Base-by-base conservation (phyloP, 306 rosid genomes). In the Canavalia gladiata region DNA sequence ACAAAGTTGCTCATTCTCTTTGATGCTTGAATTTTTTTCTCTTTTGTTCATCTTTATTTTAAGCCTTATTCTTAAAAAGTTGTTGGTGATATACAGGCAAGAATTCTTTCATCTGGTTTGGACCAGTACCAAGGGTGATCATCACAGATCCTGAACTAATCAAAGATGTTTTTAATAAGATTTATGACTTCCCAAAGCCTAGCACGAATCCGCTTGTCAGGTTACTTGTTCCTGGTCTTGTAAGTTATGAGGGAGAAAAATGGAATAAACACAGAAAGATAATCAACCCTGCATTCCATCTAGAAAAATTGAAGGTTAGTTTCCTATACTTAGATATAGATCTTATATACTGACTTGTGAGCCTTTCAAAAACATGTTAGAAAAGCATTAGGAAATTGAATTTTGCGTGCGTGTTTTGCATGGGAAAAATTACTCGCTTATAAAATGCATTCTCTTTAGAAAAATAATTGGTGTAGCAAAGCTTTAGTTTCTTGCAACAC, bases 111-210 rank as follows among this genome's bases (percentile, higher is more conserved):
- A 28, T 71, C 0, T 80, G 78, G 84, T 49, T 59, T 37, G 84
- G 84, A 71, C 51, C 84, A 49, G 29, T 0, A 8, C 84, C 84
- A 35, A 79, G 71, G 51, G 77, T 79, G 62, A 79, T 6, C 12
- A 5, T 79, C 7, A 31, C 45, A 6, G 70, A 79, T 43, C 83
- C 83, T 1, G 83, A 79, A 33, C 35, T 11, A 60, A 75, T 75
- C 5, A 75, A 75, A 60, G 80, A 60, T 12, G 37, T 45, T 31
- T 1, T 60, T 0, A 60, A 75, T 37, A 75, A 46, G 57, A 46
- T 18, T 1, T 0, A 60, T 31, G 58, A 60, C 49, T 59, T 75
- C 47, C 4, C 1, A 31, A 75, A 60, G 59, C 12, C 57, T 58
- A 0, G 1, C 1, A 0, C 0, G 0, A 33, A 13, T 60, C 59